Evolutionary conservation across 257 asterid species (phyloP), one percentile per base, ranked within the genome.

Genomic region (Paraleonurus japonicus): DNA sequence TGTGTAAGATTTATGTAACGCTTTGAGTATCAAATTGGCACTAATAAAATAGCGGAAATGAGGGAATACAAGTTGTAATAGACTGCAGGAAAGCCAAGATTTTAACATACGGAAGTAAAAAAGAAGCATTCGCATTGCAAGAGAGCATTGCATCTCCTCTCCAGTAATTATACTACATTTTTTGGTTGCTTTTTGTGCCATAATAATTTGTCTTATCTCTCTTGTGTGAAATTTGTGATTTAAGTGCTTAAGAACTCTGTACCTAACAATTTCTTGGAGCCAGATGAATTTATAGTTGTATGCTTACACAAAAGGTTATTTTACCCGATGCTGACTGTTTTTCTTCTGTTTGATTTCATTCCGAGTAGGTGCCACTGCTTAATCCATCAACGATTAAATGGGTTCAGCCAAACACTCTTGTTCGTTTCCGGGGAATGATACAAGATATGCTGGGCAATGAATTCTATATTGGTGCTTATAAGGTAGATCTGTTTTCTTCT

Each of bases 401-500:
- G 79, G 61, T 88, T 48, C 84, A 81, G 61, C 93, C 99, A 33
- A 88, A 89, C 76, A 88, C 94, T 30, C 88, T 94, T 62, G 98
- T 91, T 71, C 89, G 92, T 15, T 89, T 88, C 72, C 83, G 99
- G 62, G 99, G 98, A 22, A 91, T 91, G 98, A 80, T 94, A 55
- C 98, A 89, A 75, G 98, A 94, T 76, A 91, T 94, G 98, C 67
- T 89, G 73, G 97, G 95, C 45, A 86, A 81, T 81, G 96, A 89
- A 73, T 88, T 85, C 32, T 94, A 91, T 77, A 86, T 87, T 73
- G 99, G 99, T 43, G 95, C 92, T 76, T 82, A 84, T 66, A 89
- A 94, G 97, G 99, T 94, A 82, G 76, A 69, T 45, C 7, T 26
- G 17, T 32, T 33, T 43, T 58, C 15, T 5, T 50, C 15, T 43